These are phyloP conservation scores for Nyctanthes arbortristis DNA, from an alignment of 257 asterid species.

Conservation along the genomic window DNA sequence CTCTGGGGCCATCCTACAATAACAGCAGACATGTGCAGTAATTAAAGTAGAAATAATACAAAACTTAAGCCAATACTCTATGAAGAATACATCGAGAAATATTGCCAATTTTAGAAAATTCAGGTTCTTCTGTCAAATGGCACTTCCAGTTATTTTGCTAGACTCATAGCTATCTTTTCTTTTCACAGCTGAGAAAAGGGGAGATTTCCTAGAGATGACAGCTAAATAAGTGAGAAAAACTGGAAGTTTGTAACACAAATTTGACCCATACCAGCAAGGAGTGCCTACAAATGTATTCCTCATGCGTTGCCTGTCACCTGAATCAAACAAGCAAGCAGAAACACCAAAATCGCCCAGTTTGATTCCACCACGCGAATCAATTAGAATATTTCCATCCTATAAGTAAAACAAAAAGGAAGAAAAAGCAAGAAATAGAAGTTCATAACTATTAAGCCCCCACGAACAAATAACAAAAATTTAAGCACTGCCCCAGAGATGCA, in stretches of 20 bases:
- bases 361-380: constrained; percentile 82
- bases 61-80: constrained; percentile 16
- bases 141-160: neutral
- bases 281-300: constrained; percentile 96
- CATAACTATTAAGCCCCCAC: constrained; percentile 10
- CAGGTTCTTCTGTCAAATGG: neutral
- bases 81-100: neutral
- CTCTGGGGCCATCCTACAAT: constrained; percentile 99
- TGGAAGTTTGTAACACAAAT: too few relatives aligned
- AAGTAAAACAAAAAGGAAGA: too few relatives aligned
- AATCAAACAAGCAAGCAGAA: constrained; percentile 92
- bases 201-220: constrained; percentile 1
- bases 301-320: too few relatives aligned
- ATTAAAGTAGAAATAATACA: constrained; percentile 8
- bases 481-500: constrained; percentile 15
- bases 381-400: constrained; percentile 93
- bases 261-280: constrained; percentile 86
- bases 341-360: constrained; percentile 98
- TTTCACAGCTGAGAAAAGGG: constrained; percentile 9
- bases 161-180: neutral
- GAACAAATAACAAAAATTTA: constrained; percentile 7
- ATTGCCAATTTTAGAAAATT: neutral
- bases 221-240: constrained; percentile 14
- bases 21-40: constrained; percentile 23
- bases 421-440: constrained; percentile 2